Conservation (phyloP, 345 rosid genomes). For the Alliaria petiolata region DNA sequence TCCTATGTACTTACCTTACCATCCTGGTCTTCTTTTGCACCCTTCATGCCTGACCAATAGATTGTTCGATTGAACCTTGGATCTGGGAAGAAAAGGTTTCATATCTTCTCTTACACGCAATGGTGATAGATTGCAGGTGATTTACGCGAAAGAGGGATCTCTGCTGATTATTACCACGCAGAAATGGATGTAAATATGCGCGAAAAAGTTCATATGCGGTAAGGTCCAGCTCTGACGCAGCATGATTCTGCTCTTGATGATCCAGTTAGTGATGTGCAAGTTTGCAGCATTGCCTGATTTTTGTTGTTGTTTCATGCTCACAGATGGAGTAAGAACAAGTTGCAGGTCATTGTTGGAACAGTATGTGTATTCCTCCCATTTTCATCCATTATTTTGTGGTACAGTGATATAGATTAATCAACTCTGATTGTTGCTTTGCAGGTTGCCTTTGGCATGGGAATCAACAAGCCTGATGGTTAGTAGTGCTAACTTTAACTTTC, state of each 20-base stretch:
- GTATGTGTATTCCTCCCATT: constrained; percentile 43
- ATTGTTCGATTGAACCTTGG: too few species aligned
- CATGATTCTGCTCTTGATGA: neutral
- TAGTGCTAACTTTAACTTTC: constrained; percentile 8
- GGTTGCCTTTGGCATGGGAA: constrained; percentile 99
- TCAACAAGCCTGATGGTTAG: constrained; percentile 99
- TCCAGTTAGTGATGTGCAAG: neutral
- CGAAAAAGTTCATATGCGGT: constrained; percentile 85
- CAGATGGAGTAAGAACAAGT: constrained; percentile 94
- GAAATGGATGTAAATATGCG: constrained; percentile 88
- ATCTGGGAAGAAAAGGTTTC: neutral
- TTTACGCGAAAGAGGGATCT: constrained; percentile 66
- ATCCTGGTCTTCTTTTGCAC: neutral
- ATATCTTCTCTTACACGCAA: constrained; percentile 10
- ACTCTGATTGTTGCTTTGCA: constrained; percentile 30
- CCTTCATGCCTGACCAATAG: too few species aligned
- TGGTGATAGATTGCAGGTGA: constrained; percentile 77
- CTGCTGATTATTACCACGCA: constrained; percentile 87
- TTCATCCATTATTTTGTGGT: constrained; percentile 1
- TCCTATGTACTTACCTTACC: neutral
- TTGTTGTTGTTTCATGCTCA: constrained; percentile 15
- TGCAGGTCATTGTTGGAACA: constrained; percentile 97
- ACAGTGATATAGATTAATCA: neutral
- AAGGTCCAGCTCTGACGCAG: neutral
- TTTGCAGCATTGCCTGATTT: constrained; percentile 2